Conservation (phyloP, 345 rosid species). For the sweet orange (Citrus sinensis) region DNA sequence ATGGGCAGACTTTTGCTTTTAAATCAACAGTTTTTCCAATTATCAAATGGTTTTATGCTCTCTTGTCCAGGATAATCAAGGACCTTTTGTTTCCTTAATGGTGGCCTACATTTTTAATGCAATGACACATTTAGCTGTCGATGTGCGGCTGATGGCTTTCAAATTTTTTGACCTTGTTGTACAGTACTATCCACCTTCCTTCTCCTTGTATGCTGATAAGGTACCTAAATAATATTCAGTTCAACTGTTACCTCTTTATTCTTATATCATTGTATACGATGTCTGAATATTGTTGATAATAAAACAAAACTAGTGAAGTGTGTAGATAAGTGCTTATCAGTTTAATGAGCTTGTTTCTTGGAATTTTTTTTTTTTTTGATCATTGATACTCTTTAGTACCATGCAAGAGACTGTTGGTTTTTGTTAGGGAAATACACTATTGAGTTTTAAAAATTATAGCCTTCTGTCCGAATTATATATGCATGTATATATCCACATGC, state of each 20-base stretch:
- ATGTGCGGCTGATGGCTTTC: slow-evolving; percentile 91
- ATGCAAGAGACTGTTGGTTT: background rate
- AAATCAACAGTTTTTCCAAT: background rate
- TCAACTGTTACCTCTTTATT: background rate
- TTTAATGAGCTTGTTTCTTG: slow-evolving; percentile 1
- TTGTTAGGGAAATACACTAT: background rate
- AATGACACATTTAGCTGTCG: slow-evolving; percentile 69
- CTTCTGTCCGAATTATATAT: background rate
- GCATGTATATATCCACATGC: no score
- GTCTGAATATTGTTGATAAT: background rate
- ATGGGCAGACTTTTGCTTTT: background rate
- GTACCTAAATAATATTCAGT: slow-evolving; percentile 28
- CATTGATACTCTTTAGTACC: background rate
- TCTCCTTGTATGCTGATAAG: slow-evolving; percentile 71
- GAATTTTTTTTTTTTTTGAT: background rate
- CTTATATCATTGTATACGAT: background rate
- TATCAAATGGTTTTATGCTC: slow-evolving; percentile 26
- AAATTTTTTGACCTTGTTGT: slow-evolving; percentile 66
- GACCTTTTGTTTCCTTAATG: slow-evolving; percentile 60
- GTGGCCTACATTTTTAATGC: slow-evolving; percentile 76
- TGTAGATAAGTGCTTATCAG: background rate
- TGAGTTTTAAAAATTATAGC: background rate
- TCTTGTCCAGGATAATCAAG: slow-evolving; percentile 66
- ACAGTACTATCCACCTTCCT: slow-evolving; percentile 57
- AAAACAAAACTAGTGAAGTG: background rate